Evolutionary conservation across 2,329 filamentous ascomycete genomes (phyloP), one percentile per base, ranked within the genome.

Genomic region (Fusarium papillatum): DNA sequence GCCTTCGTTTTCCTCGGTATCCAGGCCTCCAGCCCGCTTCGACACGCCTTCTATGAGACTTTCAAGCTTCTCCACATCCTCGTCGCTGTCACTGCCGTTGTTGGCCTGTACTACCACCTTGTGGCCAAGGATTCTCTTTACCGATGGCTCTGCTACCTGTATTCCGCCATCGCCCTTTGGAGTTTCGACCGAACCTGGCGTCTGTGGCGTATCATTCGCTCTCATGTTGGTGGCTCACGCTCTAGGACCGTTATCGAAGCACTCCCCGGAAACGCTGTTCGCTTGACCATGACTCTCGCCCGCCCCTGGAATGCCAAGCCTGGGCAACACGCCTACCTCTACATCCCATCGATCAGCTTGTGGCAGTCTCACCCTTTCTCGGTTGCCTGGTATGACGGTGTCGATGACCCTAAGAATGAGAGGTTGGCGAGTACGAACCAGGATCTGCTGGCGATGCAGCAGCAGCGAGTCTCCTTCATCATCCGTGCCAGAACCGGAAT

Each of bases 291-390:
- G 62, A 92, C 90, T 66, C 90, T 96, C 87, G 91, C 93, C 13
- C 91, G 93, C 55, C 93, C 93, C n/a, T 96, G 94, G 93, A 89
- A 85, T 48, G 95, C 95, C 87, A 87, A 88, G 70, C 92, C 94
- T 0, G 94, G 94, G 41, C 93, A 95, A 83, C 94, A 96, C 81
- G 92, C 94, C 41, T 96, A 95, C 82, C 85, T 96, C 24, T 95
- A 95, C 85, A 90, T 96, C 84, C 94, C 94, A 10, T 87, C 88
- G 7, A 86, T 96, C 79, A 93, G 93, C 74, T 88, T 92, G 72
- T 93, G 91, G 90, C 93, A 94, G 78, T 95, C 93, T 59, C 94
- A 96, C 80, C 94, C 94, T 2, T 96, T 96, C 86, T 95, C 93
- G 4, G 88, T 95, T 53, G 93, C 93, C 41, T 96, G 94, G 94